phyloP scores from a whole-genome alignment of 176 grass and related monocot species.

The Hsuehochloa calcarea region DNA sequence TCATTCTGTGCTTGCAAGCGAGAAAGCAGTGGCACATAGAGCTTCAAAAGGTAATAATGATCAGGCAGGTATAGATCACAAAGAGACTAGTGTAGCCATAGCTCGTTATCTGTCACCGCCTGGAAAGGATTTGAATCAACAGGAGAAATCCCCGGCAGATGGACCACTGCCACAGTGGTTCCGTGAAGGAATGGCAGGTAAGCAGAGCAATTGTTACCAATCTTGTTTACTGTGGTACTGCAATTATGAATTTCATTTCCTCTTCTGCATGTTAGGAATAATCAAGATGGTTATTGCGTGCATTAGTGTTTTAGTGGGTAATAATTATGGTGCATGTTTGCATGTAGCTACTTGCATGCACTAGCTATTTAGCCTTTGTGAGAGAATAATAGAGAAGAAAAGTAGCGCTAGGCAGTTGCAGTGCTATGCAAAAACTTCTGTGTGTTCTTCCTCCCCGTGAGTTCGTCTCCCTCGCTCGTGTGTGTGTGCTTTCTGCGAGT shows the following conservation, averaged over 20 bases:
- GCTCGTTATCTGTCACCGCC: slow-evolving; percentile 48
- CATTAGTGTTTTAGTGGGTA: no score
- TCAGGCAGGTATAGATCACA: slow-evolving; percentile 46
- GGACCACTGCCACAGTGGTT: slow-evolving; percentile 88
- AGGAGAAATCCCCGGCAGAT: slow-evolving; percentile 54
- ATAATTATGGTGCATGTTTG: no score
- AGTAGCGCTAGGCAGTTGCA: no score
- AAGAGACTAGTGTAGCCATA: slow-evolving; percentile 62
- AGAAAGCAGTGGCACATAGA: slow-evolving; percentile 68
- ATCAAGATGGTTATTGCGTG: no score
- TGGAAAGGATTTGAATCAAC: slow-evolving; percentile 47
- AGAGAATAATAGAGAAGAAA: no score
- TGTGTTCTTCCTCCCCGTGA: no score
- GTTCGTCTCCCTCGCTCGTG: no score
- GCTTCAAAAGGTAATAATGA: slow-evolving; percentile 26
- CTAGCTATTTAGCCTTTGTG: no score
- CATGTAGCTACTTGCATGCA: no score
- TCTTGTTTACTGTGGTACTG: not conserved
- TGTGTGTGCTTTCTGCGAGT: no score
- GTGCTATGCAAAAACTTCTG: no score
- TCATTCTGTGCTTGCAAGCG: slow-evolving; percentile 90
- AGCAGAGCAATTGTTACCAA: slow-evolving; percentile 7
- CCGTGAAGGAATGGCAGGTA: slow-evolving; percentile 98
- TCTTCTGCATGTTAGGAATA: no score
- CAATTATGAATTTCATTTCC: slow-evolving; percentile 2